These are phyloP conservation scores for Calonectria ilicicola DNA, from an alignment of 2,329 filamentous ascomycete genomes.

Conservation along the genomic window DNA sequence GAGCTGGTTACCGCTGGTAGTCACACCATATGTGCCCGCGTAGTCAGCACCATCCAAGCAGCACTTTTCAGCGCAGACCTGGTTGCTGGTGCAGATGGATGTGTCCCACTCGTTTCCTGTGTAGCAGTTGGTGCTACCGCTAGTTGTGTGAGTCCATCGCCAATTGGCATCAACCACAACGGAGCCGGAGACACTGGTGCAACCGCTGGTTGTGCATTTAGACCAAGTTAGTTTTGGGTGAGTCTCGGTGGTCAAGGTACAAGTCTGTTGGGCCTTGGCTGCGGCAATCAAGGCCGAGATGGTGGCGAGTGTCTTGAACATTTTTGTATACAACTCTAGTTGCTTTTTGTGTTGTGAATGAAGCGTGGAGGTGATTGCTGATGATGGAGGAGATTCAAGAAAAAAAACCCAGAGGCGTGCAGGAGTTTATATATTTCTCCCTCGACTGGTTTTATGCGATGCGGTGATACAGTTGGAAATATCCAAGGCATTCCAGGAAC, in stretches of 20 bases:
- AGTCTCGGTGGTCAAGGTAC: conserved; percentile 59
- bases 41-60: conserved; percentile 68
- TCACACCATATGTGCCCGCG: conserved; percentile 64
- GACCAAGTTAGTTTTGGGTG: conserved; percentile 67
- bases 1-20: conserved; percentile 62
- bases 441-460: neutral
- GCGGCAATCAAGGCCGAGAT: conserved; percentile 43
- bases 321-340: conserved; percentile 33
- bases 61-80: conserved; percentile 61
- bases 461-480: neutral
- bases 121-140: conserved; percentile 67
- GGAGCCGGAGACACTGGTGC: conserved; percentile 60
- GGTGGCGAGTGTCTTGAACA: conserved; percentile 46
- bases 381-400: neutral
- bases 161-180: conserved; percentile 72
- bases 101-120: conserved; percentile 63
- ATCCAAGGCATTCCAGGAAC: neutral
- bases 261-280: conserved; percentile 61
- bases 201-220: conserved; percentile 64
- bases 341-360: conserved; percentile 5
- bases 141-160: conserved; percentile 67
- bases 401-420: neutral
- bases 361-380: neutral
- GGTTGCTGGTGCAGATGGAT: conserved; percentile 53
- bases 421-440: conserved; percentile 20